Conservation (phyloP, 1,284 basidiomycete species). For the Phylloporus sp. region DNA sequence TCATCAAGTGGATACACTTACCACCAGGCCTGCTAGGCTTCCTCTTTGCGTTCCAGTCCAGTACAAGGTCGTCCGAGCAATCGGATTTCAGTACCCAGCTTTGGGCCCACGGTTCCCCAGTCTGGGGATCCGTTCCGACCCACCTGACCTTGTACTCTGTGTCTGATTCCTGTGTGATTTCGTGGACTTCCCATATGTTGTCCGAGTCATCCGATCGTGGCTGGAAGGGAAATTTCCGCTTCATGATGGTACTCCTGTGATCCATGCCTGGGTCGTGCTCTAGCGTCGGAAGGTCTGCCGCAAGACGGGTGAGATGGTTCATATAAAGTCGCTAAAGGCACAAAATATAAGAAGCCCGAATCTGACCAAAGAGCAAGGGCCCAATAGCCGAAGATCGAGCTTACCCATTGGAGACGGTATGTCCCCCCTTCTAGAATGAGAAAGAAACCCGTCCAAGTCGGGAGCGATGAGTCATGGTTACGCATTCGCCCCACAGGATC, state of each 20-base stretch:
- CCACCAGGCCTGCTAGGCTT: not conserved
- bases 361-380: no score
- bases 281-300: no score
- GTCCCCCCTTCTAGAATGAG: no score
- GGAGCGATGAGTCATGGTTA: no score
- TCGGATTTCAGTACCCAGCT: not conserved
- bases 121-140: slow-evolving; percentile 1
- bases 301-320: no score
- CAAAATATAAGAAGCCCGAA: no score
- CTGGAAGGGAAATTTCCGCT: not conserved
- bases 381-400: no score
- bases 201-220: not conserved
- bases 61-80: not conserved
- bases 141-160: not conserved
- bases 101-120: not conserved
- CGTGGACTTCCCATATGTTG: not conserved
- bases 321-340: no score
- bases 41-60: not conserved
- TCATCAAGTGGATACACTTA: not conserved
- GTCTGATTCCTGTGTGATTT: not conserved
- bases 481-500: no score
- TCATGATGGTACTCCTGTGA: not conserved
- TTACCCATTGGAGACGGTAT: no score
- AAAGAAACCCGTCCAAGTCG: no score
- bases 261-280: not conserved